Conservation (phyloP, 148 eudicot species). For the Vaccinium darrowii region DNA sequence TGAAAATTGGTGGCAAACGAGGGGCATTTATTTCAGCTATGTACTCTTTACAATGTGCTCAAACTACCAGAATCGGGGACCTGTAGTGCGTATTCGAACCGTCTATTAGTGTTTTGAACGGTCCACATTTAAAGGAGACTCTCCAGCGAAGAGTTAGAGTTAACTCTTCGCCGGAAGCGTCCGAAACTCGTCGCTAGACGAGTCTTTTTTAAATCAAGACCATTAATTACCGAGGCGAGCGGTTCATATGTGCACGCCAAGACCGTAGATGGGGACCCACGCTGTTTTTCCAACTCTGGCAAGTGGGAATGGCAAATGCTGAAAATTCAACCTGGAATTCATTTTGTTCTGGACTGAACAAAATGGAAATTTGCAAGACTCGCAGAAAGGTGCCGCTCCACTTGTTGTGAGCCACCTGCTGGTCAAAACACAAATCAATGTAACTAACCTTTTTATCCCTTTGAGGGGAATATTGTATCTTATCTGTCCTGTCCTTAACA, state of each 20-base stretch:
- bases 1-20: background rate
- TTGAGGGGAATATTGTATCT: background rate
- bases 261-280: too few species aligned
- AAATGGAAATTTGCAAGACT: background rate
- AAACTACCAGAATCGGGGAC: background rate
- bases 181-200: too few species aligned
- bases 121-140: too few species aligned
- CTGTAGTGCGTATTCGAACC: too few species aligned
- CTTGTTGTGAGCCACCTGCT: background rate
- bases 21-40: background rate
- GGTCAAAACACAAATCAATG: conserved; percentile 8
- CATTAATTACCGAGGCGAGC: too few species aligned
- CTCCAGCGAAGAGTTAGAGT: too few species aligned
- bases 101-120: too few species aligned
- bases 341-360: background rate
- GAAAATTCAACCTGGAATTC: conserved; percentile 12
- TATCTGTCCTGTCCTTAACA: background rate
- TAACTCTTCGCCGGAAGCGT: too few species aligned
- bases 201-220: too few species aligned
- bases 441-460: background rate
- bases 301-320: background rate
- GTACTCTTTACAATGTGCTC: background rate
- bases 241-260: too few species aligned
- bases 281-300: background rate
- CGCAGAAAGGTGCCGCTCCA: background rate